Evolutionary conservation across 768 basidiomycete species (phyloP).

Genomic region (Kwoniella dejecticola): DNA sequence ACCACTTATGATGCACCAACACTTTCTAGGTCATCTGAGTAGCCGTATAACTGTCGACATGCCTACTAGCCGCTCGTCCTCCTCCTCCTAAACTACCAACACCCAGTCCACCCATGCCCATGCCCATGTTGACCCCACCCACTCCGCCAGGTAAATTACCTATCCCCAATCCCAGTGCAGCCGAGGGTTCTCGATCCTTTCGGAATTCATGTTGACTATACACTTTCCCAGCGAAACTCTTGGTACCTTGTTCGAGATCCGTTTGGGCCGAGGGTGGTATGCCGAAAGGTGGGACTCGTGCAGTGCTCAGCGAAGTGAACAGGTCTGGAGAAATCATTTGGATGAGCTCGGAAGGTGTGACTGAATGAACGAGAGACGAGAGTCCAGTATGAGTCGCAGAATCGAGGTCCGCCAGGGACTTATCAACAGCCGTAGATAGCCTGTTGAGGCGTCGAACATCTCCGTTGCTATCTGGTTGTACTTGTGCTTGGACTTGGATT

Average conservation of each 20-base stretch:
- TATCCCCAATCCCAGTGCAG: not conserved
- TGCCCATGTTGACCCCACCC: conserved; percentile 19
- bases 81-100: conserved; percentile 1
- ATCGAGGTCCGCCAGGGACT: not conserved
- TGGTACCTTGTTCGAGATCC: conserved; percentile 20
- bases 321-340: conserved; percentile 29
- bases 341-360: conserved; percentile 35
- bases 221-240: conserved; percentile 46
- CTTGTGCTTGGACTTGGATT: no score
- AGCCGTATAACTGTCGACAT: conserved; percentile 36
- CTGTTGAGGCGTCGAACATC: conserved; percentile 19
- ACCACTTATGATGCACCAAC: not conserved
- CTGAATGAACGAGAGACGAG: conserved; percentile 17
- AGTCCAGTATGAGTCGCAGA: no score
- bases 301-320: conserved; percentile 20
- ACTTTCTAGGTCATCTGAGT: not conserved
- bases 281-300: conserved; percentile 32
- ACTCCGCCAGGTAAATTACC: not conserved
- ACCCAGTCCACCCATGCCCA: conserved; percentile 7
- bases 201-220: conserved; percentile 43
- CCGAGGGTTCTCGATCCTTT: conserved; percentile 6
- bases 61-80: conserved; percentile 38
- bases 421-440: conserved; percentile 5
- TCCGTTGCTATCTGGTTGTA: conserved; percentile 3
- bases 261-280: conserved; percentile 18